Conservation (phyloP, 2,329 filamentous ascomycete species). For the Huntiella decipiens region DNA sequence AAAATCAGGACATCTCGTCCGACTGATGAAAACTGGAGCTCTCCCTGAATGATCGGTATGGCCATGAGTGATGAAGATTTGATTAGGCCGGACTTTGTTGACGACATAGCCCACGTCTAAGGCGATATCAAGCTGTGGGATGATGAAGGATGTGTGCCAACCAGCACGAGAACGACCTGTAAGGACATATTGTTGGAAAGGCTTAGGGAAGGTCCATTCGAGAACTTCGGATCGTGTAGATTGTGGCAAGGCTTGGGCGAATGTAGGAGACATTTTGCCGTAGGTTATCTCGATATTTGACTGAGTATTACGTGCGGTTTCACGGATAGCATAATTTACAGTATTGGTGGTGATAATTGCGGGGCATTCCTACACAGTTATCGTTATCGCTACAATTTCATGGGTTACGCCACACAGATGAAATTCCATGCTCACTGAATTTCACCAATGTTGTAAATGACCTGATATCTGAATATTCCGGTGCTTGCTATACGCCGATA, state of each 20-base stretch:
- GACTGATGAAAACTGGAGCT: slow-evolving; percentile 24
- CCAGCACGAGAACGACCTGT: slow-evolving; percentile 29
- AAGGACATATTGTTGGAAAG: slow-evolving; percentile 23
- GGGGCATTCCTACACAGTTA: not conserved
- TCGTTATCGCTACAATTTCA: not conserved
- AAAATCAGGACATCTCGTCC: slow-evolving; percentile 26
- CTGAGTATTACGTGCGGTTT: not conserved
- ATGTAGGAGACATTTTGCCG: slow-evolving; percentile 14
- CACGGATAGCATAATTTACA: not conserved
- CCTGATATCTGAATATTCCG: too few species aligned
- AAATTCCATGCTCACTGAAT: too few species aligned
- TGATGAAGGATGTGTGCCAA: slow-evolving; percentile 32
- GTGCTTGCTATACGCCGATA: too few species aligned
- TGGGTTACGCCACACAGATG: too few species aligned
- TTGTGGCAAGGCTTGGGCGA: slow-evolving; percentile 26
- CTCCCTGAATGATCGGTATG: slow-evolving; percentile 28
- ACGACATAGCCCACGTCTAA: slow-evolving; percentile 29
- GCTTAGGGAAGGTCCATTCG: slow-evolving; percentile 27
- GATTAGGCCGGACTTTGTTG: slow-evolving; percentile 27
- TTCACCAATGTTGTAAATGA: too few species aligned
- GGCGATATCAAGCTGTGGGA: slow-evolving; percentile 29
- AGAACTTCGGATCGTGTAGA: slow-evolving; percentile 25
- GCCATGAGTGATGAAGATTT: slow-evolving; percentile 31
- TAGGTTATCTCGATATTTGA: not conserved
- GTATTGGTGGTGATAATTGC: not conserved